A percentile compares a stretch with the other conserved stretches of the same genome.
Conservation (phyloP, 306 rosid species). For the Cicer arietinum region DNA sequence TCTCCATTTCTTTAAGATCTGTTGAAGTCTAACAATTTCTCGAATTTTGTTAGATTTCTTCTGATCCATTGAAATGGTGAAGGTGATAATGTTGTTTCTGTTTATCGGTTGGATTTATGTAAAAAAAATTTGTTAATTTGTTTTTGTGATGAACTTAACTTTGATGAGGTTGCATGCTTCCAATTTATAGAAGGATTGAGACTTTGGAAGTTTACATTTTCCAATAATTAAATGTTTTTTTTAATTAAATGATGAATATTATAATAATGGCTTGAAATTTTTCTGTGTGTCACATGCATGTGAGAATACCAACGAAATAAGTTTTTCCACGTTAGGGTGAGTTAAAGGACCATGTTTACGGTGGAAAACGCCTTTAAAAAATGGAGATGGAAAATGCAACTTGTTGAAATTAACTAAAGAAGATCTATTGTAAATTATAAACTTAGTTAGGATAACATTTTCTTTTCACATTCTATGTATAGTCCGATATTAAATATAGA, state of each 20-base stretch:
- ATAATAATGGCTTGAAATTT: slow-evolving; percentile 29
- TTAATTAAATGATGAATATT: slow-evolving; percentile 5
- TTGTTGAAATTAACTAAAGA: slow-evolving; percentile 25
- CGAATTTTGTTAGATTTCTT: slow-evolving; percentile 91
- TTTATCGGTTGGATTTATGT: not conserved
- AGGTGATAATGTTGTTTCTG: not conserved
- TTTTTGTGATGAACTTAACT: not conserved
- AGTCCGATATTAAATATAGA: too few species aligned
- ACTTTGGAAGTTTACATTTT: slow-evolving; percentile 2
- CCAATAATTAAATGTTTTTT: slow-evolving; percentile 16
- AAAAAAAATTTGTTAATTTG: not conserved
- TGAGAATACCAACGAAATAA: slow-evolving; percentile 32
- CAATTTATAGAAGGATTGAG: slow-evolving; percentile 57
- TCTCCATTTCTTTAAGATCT: slow-evolving; percentile 95
- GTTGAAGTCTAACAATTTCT: slow-evolving; percentile 92
- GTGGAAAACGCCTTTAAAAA: slow-evolving; percentile 17
- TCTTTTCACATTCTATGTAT: not conserved
- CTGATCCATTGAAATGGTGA: slow-evolving; percentile 58
- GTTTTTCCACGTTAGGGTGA: slow-evolving; percentile 28
- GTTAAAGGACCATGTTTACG: slow-evolving; percentile 39
- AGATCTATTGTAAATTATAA: not conserved
- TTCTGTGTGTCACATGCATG: slow-evolving; percentile 37
- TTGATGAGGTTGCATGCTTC: slow-evolving; percentile 29
- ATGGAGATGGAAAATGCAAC: slow-evolving; percentile 2
- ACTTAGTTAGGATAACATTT: not conserved